Base-by-base conservation (phyloP, 2,329 filamentous ascomycete genomes). In the Colletotrichum viniferum region DNA sequence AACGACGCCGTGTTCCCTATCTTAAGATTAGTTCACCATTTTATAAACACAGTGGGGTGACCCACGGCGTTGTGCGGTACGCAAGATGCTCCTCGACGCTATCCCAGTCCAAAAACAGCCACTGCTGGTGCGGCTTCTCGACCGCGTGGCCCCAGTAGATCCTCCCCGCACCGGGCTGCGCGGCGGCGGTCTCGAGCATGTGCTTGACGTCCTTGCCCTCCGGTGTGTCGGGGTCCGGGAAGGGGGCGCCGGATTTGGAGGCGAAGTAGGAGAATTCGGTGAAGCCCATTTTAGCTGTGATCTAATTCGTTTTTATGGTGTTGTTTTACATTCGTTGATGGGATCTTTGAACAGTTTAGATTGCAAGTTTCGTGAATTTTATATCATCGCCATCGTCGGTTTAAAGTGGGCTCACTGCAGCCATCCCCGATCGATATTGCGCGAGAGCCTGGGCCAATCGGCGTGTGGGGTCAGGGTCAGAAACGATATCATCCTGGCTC, bases 31-130 rank as follows among this genome's bases (percentile, higher is more conserved):
- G 24, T 26, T 26, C 24, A 7, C 13, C 28, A 24, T 16, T 18
- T 21, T 7, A 0, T 8, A 36, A n/a, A 62, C 28, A 36, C n/a
- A 14, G 14, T 1, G 1, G 1, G 21, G n/a, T 3, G 10, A 73
- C 78, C 71, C 4, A 80, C 80, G 77, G 62, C 18, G 48, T 74
- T 30, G 78, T 76, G 3, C 73, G 70, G 9, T 80, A 80, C 1
- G 76, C 74, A 4, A 66, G 4, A 36, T 80, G 80, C 26, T 79
- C 70, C 0, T 80, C 76, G 0, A 78, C 9, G 3, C 38, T 77
- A 21, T 82, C 78, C 81, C 79, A 80, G 18, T 81, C 81, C 5
- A 81, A 32, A 16, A 81, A 80, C 2, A 79, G 8, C 80, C 80
- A 81, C 1, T 79, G 4, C 2, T 73, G 79, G 0, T 73, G 73